These are phyloP conservation scores for Pseudognaphalium luteoalbum DNA, from an alignment of 129 eudicot species.

Conservation along the genomic window DNA sequence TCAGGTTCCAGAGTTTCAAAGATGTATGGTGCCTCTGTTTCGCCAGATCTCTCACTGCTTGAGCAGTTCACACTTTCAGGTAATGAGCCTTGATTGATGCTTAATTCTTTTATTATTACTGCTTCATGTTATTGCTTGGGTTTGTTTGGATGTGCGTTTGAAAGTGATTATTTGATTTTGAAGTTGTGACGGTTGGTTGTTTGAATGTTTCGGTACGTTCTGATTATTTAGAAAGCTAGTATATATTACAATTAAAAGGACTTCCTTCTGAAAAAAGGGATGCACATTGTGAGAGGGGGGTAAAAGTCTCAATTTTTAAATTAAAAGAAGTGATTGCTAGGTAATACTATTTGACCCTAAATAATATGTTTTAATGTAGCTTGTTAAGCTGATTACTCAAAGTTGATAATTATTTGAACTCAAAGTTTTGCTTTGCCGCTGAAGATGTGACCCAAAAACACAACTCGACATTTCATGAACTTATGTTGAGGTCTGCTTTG, in stretches of 20 bases:
- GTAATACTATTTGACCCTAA: not conserved
- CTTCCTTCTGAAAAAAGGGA: not conserved
- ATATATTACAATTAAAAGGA: too few species aligned
- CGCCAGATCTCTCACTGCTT: constrained; percentile 66
- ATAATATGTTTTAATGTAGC: not conserved
- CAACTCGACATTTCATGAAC: not conserved
- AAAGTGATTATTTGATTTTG: not conserved
- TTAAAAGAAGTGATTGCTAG: not conserved
- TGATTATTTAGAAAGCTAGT: not conserved
- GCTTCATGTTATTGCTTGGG: not conserved
- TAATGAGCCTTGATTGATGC: constrained; percentile 19
- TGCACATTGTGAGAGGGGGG: not conserved
- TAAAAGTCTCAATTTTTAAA: too few species aligned
- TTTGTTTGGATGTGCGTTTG: not conserved
- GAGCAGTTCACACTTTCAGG: constrained; percentile 88
- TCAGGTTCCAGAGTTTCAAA: constrained; percentile 71
- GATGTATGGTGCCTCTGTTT: constrained; percentile 79
- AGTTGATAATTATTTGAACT: too few species aligned
- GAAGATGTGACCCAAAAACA: too few species aligned
- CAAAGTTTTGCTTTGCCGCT: too few species aligned
- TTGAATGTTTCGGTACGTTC: not conserved
- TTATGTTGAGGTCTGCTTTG: constrained; percentile 10
- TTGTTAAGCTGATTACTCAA: not conserved
- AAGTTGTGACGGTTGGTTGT: not conserved
- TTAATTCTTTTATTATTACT: constrained; percentile 1